phyloP scores from a whole-genome alignment of 2,329 filamentous ascomycete genomes.

The Fusarium decemcellulare region DNA sequence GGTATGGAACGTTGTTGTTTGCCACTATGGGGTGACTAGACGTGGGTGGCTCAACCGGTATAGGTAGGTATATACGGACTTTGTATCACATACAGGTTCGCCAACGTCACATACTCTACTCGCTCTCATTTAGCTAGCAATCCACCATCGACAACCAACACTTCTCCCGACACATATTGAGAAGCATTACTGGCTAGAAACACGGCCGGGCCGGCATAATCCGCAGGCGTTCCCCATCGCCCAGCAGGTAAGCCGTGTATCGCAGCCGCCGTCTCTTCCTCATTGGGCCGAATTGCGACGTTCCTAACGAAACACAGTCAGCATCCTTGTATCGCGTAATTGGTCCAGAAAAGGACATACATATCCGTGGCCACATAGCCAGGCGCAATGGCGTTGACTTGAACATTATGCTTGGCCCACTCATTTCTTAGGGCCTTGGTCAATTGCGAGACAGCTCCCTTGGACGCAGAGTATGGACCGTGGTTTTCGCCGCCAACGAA shows the following conservation, averaged over 20 bases:
- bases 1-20: too few species aligned
- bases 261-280: background rate
- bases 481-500: conserved; percentile 1
- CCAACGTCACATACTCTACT: too few species aligned
- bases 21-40: too few species aligned
- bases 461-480: background rate
- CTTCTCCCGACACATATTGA: background rate
- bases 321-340: background rate
- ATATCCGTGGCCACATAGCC: conserved; percentile 4
- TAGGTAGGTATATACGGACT: too few species aligned
- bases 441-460: background rate
- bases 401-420: background rate
- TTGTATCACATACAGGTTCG: too few species aligned
- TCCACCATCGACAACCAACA: background rate
- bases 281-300: background rate
- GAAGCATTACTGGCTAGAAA: background rate
- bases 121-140: background rate
- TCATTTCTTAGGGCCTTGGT: background rate
- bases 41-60: too few species aligned
- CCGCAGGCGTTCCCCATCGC: background rate
- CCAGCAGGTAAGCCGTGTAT: background rate
- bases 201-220: background rate
- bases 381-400: background rate
- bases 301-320: background rate
- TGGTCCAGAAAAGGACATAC: background rate